Conservation (phyloP, 2,329 filamentous ascomycete genomes). For the Paramyrothecium sp. region DNA sequence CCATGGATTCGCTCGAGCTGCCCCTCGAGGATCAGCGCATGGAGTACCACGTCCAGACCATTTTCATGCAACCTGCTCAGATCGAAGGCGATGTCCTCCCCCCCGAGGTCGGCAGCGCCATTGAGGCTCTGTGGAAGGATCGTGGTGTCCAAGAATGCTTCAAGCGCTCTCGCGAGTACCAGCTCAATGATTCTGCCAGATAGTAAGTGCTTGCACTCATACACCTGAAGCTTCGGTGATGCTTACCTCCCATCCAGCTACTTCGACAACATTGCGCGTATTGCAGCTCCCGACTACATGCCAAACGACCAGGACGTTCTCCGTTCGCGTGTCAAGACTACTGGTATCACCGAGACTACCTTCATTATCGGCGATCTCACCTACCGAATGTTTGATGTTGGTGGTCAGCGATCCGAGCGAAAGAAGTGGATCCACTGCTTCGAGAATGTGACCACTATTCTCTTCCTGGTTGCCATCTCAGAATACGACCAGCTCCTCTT, state of each 20-base stretch:
- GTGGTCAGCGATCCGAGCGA: constrained; percentile 90
- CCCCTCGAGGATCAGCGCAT: constrained; percentile 88
- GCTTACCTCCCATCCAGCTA: constrained; percentile 57
- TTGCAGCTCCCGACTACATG: constrained; percentile 87
- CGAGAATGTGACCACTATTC: constrained; percentile 94
- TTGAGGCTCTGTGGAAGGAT: constrained; percentile 91
- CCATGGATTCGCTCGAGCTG: constrained; percentile 69
- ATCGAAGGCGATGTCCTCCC: constrained; percentile 93
- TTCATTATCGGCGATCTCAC: constrained; percentile 94
- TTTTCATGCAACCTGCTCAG: constrained; percentile 97
- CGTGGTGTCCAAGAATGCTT: constrained; percentile 92
- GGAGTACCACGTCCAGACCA: constrained; percentile 97
- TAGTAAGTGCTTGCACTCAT: constrained; percentile 62
- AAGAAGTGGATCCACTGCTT: constrained; percentile 99
- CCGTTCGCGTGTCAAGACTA: constrained; percentile 94
- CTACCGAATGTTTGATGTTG: constrained; percentile 97
- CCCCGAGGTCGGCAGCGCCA: constrained; percentile 91
- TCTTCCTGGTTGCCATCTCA: constrained; percentile 95
- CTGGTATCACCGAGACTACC: constrained; percentile 93
- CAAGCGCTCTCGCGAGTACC: constrained; percentile 92
- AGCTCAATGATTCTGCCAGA: constrained; percentile 93
- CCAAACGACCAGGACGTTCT: constrained; percentile 95
- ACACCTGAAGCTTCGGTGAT: constrained; percentile 32
- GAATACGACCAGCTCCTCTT: constrained; percentile 96
- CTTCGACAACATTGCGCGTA: constrained; percentile 92